phyloP scores from a whole-genome alignment of 2,329 filamentous ascomycete species.

The Fusarium metavorans region DNA sequence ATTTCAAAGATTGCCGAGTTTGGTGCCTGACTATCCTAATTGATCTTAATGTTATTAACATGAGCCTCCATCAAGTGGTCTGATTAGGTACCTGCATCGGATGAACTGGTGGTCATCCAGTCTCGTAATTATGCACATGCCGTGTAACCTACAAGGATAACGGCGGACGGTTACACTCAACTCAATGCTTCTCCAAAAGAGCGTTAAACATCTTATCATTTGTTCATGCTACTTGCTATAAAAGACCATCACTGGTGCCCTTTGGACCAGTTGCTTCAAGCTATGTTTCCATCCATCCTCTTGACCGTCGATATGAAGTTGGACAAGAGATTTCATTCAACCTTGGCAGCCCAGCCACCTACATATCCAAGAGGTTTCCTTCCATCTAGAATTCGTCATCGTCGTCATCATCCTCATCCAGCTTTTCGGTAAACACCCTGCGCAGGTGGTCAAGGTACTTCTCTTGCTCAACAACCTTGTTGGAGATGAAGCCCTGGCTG shows the following conservation, averaged over 20 bases:
- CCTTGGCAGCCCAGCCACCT: not conserved
- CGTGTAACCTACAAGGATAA: not conserved
- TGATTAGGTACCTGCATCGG: not conserved
- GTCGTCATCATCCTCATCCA: not conserved
- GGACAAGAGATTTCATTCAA: not conserved
- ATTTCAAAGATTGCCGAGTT: not conserved
- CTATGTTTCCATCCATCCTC: not conserved
- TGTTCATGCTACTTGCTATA: not conserved
- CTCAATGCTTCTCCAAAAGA: not conserved
- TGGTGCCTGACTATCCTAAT: not conserved
- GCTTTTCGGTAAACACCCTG: slow-evolving; percentile 2
- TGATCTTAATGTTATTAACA: not conserved
- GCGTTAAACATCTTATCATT: slow-evolving; percentile 2
- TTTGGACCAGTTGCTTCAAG: not conserved
- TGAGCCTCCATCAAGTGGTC: not conserved
- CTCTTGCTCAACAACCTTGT: slow-evolving; percentile 14
- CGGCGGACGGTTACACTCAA: not conserved
- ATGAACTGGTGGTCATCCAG: not conserved
- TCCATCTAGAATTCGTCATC: not conserved
- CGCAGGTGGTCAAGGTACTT: slow-evolving; percentile 7
- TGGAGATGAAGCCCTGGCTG: slow-evolving; percentile 11
- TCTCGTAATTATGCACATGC: not conserved
- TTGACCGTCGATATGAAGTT: not conserved
- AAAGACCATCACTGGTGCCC: not conserved
- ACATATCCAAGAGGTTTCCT: not conserved